Evolutionary conservation across 2,329 filamentous ascomycete species (phyloP), one percentile per base, ranked within the genome.

Genomic region (Claviceps sp.): DNA sequence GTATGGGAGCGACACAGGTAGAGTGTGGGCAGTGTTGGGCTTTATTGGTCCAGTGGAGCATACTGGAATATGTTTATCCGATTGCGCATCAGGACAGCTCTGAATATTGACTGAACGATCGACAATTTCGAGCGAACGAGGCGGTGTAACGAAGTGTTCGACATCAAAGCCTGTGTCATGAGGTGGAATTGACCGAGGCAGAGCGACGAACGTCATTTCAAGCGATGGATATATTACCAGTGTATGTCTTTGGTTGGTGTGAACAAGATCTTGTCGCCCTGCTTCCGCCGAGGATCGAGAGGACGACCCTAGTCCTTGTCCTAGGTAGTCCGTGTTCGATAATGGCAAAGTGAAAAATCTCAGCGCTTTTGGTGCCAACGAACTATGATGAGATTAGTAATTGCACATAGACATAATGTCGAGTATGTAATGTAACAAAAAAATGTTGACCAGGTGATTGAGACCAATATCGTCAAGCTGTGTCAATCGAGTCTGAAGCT

Each of bases 31-130:
- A 54, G 74, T 76, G 60, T 73, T 73, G 51, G 67, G 69, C 57
- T 61, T 62, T 46, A 72, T 80, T 56, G 87, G 84, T 1, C 89
- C 89, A 1, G 89, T 81, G n/a, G 89, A 85, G 68, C 89, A 95
- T 59, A 84, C 73, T n/a, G 90, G 89, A 24, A 95, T 75, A 68
- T 95, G 89, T 68, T 93, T 95, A 70, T 95, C 95, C 10, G 89
- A 88, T 24, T 93, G 74, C 6, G 85, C 60, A 55, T 53, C 64
- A 57, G 55, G 66, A 60, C 55, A 53, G 55, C 55, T 59, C 47
- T 59, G 62, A 49, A 55, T 58, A 48, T 54, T 54, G 51, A 55
- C 54, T 50, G 57, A 37, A 14, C 54, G 44, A 50, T 58, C 60
- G 38, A 62, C 55, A 14, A 61, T 57, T 50, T 68, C 63, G 55